phyloP scores from a whole-genome alignment of 2,329 filamentous ascomycete genomes.

The Aspergillus sp. region DNA sequence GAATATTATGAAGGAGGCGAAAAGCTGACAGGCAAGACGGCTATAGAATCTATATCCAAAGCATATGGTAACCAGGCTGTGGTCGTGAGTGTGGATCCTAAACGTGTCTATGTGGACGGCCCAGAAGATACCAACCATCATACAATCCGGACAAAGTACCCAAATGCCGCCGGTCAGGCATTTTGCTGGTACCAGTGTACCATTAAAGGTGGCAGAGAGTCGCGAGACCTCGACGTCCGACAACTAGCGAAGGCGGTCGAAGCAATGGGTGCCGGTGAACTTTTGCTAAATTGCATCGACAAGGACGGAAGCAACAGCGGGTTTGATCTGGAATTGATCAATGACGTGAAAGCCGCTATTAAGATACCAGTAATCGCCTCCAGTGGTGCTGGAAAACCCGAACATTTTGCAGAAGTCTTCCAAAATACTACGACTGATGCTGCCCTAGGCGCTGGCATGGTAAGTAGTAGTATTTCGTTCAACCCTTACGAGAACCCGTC shows the following conservation, averaged over 20 bases:
- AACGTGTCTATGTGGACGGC: slow-evolving; percentile 77
- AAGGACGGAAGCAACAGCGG: slow-evolving; percentile 92
- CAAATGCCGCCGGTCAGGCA: slow-evolving; percentile 73
- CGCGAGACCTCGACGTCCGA: slow-evolving; percentile 88
- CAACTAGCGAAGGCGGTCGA: slow-evolving; percentile 88
- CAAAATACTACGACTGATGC: slow-evolving; percentile 82
- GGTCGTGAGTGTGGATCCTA: slow-evolving; percentile 92
- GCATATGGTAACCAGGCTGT: slow-evolving; percentile 97
- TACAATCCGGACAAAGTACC: slow-evolving; percentile 69
- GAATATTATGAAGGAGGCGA: slow-evolving; percentile 76
- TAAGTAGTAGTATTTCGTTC: slow-evolving; percentile 41
- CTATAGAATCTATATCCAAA: slow-evolving; percentile 90
- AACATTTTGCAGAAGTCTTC: slow-evolving; percentile 91
- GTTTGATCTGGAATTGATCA: slow-evolving; percentile 90
- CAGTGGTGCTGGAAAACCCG: slow-evolving; percentile 84
- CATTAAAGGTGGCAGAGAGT: slow-evolving; percentile 91
- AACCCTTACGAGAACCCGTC: background rate
- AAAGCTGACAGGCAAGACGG: slow-evolving; percentile 75
- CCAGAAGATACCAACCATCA: slow-evolving; percentile 72
- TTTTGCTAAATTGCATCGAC: slow-evolving; percentile 96
- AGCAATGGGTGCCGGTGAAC: slow-evolving; percentile 92
- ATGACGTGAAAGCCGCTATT: slow-evolving; percentile 81
- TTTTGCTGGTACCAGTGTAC: slow-evolving; percentile 98
- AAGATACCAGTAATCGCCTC: slow-evolving; percentile 94
- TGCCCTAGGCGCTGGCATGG: slow-evolving; percentile 91